A percentile compares a stretch with the other conserved stretches of the same genome.
phyloP scores from a whole-genome alignment of 306 rosid genomes.

The Citrullus amarus region DNA sequence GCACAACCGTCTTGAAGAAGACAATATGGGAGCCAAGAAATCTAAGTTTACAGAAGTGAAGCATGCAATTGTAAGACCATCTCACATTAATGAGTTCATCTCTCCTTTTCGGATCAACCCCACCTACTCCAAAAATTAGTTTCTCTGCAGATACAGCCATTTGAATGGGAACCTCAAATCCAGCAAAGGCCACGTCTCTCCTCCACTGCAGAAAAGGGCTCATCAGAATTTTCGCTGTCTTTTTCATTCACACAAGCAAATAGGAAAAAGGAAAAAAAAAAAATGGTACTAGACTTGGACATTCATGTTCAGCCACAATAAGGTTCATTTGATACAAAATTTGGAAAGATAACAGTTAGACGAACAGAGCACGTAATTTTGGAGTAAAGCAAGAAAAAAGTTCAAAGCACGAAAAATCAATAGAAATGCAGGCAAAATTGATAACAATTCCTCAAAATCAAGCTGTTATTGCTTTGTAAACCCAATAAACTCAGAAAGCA shows the following conservation, averaged over 20 bases:
- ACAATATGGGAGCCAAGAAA: background rate
- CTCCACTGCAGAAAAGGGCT: slow-evolving; percentile 44
- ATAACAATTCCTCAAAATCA: background rate
- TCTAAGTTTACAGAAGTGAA: background rate
- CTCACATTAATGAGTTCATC: slow-evolving; percentile 65
- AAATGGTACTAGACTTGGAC: background rate
- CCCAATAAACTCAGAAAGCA: background rate
- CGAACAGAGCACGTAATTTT: background rate
- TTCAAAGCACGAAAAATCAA: background rate
- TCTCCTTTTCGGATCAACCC: slow-evolving; percentile 70
- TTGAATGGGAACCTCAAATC: slow-evolving; percentile 81
- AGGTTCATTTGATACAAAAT: background rate
- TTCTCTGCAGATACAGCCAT: slow-evolving; percentile 90
- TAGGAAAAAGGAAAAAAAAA: background rate
- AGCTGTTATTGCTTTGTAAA: background rate
- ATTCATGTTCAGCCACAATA: background rate
- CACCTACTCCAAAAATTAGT: slow-evolving; percentile 63
- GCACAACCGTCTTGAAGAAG: background rate
- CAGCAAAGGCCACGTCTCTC: slow-evolving; percentile 91
- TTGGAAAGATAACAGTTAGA: background rate
- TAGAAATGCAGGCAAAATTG: background rate
- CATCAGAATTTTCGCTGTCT: background rate
- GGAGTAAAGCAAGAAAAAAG: background rate
- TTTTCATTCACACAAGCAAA: background rate
- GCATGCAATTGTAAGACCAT: background rate